Percentiles rank a stretch among this genome's conserved stretches.
Conservation (phyloP, 192 early-diverging fungal genomes). For the Dissophora globulifera region DNA sequence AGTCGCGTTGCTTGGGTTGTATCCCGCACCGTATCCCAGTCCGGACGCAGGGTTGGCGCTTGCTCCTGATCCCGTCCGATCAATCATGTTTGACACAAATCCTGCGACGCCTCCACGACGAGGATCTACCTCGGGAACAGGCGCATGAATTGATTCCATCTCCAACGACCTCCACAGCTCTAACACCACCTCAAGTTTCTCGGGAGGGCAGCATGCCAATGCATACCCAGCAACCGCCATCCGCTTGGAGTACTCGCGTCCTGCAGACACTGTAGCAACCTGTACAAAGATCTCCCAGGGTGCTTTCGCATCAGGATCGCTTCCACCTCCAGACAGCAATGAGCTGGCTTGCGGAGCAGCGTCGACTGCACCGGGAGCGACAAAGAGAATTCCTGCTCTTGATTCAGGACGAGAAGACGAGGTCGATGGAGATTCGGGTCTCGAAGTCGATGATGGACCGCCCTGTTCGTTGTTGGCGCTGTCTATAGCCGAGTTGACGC, state of each 20-base stretch:
- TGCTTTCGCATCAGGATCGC: constrained; percentile 55
- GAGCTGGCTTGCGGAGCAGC: not conserved
- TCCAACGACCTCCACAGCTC: constrained; percentile 48
- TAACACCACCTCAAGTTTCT: constrained; percentile 43
- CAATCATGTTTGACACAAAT: constrained; percentile 48
- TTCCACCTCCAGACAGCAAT: constrained; percentile 1
- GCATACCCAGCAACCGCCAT: constrained; percentile 66
- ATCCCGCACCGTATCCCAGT: constrained; percentile 16
- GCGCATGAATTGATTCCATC: constrained; percentile 45
- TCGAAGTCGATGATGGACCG: not conserved
- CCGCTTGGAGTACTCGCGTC: constrained; percentile 50
- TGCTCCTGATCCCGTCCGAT: constrained; percentile 22
- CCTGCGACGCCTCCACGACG: constrained; percentile 39
- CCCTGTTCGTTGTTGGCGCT: not conserved
- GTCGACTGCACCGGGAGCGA: too few species aligned
- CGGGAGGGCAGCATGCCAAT: constrained; percentile 61
- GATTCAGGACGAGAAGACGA: constrained; percentile 11
- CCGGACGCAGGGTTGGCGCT: not conserved
- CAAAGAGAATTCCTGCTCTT: constrained; percentile 16
- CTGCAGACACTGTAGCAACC: constrained; percentile 48
- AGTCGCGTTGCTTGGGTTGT: constrained; percentile 7
- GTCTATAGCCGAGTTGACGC: not conserved
- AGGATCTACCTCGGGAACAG: constrained; percentile 34
- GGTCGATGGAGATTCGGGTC: constrained; percentile 8
- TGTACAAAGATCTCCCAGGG: constrained; percentile 54